Evolutionary conservation across 768 basidiomycete genomes (phyloP), one percentile per base, ranked within the genome.

Genomic region (Mycena galericulata): DNA sequence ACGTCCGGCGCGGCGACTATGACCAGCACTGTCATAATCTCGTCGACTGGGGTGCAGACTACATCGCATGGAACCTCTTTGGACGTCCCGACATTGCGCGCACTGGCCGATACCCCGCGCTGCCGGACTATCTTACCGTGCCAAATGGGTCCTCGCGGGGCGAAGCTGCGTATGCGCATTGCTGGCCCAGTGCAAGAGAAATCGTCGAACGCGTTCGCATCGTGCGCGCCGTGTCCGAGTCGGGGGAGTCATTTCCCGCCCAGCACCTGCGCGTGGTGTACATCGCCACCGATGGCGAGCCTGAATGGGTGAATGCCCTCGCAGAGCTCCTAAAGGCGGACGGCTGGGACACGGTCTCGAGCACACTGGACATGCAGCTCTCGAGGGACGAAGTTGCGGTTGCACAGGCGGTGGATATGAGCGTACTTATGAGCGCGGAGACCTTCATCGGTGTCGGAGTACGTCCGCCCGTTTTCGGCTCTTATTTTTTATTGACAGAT

Each of bases 1-100:
- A 70, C 69, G 30, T 66, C 41, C 69, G 69, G 20, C 65, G 69
- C 38, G 69, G 69, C 41, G 69, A 70, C 51, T 70, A 67, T 60
- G 54, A 10, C 14, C 12, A 45, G 41, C 65, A 70, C 65, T 70
- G 69, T 61, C 18, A 30, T 24, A 46, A 56, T 49, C 65, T 67
- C 62, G 69, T 43, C 14, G 49, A n/a, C 14, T 54, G 47, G 65
- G 61, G 50, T 12, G 8, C 50, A 1, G 60, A 46, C 26, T 70
- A 51, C 55, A 66, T 62, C 26, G 55, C 61, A 18, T 70, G 69
- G 69, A 63, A 67, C 55, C 10, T n/a, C 26, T 43, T 70, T 47
- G 69, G 63, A 12, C 36, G 34, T 8, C 62, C 68, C 17, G 50
- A 26, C 20, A 22, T 66, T 12, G 20, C 14, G 22, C 11, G 5